phyloP scores from a whole-genome alignment of 1,284 basidiomycete species.

The Boletellus deceptivus region DNA sequence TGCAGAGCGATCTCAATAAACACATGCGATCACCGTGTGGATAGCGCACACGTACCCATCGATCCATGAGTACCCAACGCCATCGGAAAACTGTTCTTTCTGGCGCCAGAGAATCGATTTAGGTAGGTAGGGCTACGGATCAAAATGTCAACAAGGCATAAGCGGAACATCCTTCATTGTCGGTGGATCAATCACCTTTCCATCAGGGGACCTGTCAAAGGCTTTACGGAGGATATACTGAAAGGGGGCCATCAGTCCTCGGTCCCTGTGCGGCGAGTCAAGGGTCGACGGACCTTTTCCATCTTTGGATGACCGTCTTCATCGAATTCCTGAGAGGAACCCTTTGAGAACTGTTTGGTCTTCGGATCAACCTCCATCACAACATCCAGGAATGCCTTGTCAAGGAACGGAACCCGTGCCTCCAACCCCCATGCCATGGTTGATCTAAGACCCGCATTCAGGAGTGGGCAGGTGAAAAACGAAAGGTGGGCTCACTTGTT shows the following conservation, averaged over 20 bases:
- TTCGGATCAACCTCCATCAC: constrained; percentile 90
- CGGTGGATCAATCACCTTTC: constrained; percentile 52
- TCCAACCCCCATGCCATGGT: constrained; percentile 99
- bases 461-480: neutral
- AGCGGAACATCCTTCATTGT: neutral
- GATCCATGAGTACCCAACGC: constrained; percentile 99
- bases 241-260: constrained; percentile 4
- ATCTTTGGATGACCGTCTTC: constrained; percentile 84
- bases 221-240: constrained; percentile 97
- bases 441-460: constrained; percentile 50
- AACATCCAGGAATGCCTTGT: constrained; percentile 94
- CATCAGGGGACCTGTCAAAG: constrained; percentile 86
- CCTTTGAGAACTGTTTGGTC: constrained; percentile 92
- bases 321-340: constrained; percentile 72
- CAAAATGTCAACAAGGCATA: neutral
- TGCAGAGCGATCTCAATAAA: constrained; percentile 29
- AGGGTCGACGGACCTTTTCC: constrained; percentile 71
- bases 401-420: constrained; percentile 98
- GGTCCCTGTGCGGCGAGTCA: constrained; percentile 7
- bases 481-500: constrained; percentile 73
- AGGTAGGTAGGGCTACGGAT: constrained; percentile 83
- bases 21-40: neutral
- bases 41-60: constrained; percentile 66
- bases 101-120: constrained; percentile 96
- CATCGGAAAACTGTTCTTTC: constrained; percentile 99